These are phyloP conservation scores for Vanrija sp. DNA, from an alignment of 1,284 basidiomycete genomes.

Conservation along the genomic window DNA sequence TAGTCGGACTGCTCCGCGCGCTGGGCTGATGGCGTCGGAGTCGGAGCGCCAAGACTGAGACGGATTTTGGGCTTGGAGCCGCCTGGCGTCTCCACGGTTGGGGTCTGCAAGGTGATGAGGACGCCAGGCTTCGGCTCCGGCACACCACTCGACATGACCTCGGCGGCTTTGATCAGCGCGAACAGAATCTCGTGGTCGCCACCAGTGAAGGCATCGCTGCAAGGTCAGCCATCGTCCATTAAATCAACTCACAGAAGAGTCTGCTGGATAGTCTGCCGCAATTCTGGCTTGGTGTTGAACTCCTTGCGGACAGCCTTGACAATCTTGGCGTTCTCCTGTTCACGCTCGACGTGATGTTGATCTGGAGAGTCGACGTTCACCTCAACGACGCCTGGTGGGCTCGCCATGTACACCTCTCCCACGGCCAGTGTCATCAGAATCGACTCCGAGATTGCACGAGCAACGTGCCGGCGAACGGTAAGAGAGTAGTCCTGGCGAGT, in stretches of 20 bases:
- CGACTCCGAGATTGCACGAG: constrained; percentile 78
- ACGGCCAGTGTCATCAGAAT: constrained; percentile 81
- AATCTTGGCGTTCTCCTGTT: constrained; percentile 52
- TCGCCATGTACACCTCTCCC: constrained; percentile 67
- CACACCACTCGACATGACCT: constrained; percentile 75
- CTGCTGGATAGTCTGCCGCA: constrained; percentile 55
- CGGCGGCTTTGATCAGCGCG: constrained; percentile 86
- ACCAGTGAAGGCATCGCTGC: constrained; percentile 45
- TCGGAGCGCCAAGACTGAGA: constrained; percentile 22
- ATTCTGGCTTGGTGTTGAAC: constrained; percentile 67
- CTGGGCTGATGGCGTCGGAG: neutral
- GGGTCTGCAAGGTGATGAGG: constrained; percentile 75
- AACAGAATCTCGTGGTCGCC: constrained; percentile 84
- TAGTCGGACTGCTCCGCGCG: constrained; percentile 14
- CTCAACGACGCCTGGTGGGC: constrained; percentile 34
- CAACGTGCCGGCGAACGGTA: constrained; percentile 76
- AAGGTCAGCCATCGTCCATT: neutral
- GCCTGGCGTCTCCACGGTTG: constrained; percentile 60
- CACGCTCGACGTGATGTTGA: constrained; percentile 23
- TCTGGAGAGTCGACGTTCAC: constrained; percentile 21
- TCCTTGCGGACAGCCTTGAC: constrained; percentile 81
- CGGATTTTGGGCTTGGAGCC: constrained; percentile 41
- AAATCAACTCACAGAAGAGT: constrained; percentile 25
- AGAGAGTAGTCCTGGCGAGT: constrained; percentile 82
- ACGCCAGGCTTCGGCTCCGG: constrained; percentile 82